A percentile compares a stretch with the other conserved stretches of the same genome.
Evolutionary conservation across 2,329 filamentous ascomycete species (phyloP).

Genomic region (Aspergillus neoniger): DNA sequence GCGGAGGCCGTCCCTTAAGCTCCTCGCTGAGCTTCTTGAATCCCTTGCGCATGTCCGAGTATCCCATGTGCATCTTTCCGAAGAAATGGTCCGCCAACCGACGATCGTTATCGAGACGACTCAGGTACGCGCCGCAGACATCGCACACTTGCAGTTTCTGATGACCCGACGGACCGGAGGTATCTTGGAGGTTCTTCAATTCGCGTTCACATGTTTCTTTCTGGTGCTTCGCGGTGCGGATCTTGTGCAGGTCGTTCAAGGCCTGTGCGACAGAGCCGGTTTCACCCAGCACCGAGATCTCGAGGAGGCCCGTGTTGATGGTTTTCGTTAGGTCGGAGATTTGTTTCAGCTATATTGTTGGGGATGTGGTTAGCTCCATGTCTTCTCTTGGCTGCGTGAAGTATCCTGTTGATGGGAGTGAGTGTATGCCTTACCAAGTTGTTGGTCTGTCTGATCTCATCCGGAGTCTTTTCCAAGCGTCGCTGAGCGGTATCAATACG

Average conservation of each 20-base stretch:
- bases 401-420: neutral
- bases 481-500: constrained; percentile 89
- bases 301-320: constrained; percentile 78
- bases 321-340: constrained; percentile 79
- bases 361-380: neutral
- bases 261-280: constrained; percentile 77
- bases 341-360: constrained; percentile 65
- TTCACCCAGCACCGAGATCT: constrained; percentile 83
- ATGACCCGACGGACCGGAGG: constrained; percentile 87
- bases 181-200: constrained; percentile 87
- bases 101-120: constrained; percentile 88
- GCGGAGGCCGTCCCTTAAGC: constrained; percentile 70
- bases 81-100: constrained; percentile 96
- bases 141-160: constrained; percentile 99
- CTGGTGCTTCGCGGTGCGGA: constrained; percentile 74
- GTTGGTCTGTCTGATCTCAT: constrained; percentile 96
- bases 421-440: constrained; percentile 59
- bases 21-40: constrained; percentile 85
- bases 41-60: constrained; percentile 96
- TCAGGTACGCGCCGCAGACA: constrained; percentile 94
- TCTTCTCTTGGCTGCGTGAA: neutral
- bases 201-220: constrained; percentile 86
- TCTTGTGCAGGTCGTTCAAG: constrained; percentile 83
- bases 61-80: constrained; percentile 98
- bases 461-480: constrained; percentile 91